Percentiles rank a stretch among this genome's conserved stretches.
Conservation (phyloP, 495 filamentous ascomycete species). For the Aspergillus egyptiacus region DNA sequence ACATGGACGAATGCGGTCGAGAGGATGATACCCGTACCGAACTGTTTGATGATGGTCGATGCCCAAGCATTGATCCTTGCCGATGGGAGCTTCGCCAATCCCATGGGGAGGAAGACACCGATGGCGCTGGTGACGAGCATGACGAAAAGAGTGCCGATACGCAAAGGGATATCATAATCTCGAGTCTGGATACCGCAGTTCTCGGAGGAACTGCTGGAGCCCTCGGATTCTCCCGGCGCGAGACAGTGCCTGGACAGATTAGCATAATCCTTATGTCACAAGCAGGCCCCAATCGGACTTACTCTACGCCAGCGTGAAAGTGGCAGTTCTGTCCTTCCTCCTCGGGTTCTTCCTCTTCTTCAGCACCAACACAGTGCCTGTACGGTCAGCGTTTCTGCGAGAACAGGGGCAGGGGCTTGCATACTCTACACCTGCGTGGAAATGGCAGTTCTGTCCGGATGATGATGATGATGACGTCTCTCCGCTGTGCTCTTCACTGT, state of each 20-base stretch:
- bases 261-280: no score
- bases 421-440: conserved; percentile 62
- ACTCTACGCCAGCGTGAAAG: no score
- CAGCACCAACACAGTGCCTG: conserved; percentile 45
- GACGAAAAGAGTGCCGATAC: conserved; percentile 57
- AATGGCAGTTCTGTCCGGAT: conserved; percentile 51
- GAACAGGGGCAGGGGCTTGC: conserved; percentile 9
- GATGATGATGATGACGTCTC: no score
- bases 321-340: no score
- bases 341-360: no score
- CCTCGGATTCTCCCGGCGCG: conserved; percentile 24
- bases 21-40: conserved; percentile 69
- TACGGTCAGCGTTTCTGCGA: background rate
- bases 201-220: conserved; percentile 13
- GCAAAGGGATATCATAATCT: conserved; percentile 53
- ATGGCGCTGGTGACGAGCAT: conserved; percentile 47
- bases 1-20: conserved; percentile 68
- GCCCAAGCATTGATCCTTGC: conserved; percentile 40
- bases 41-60: conserved; percentile 52
- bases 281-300: no score
- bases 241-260: background rate
- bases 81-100: conserved; percentile 29
- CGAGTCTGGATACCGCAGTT: conserved; percentile 41
- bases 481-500: conserved; percentile 9
- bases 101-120: conserved; percentile 39